Evolutionary conservation across 192 early-diverging fungal species (phyloP).

Genomic region (Umbelopsis vinacea): DNA sequence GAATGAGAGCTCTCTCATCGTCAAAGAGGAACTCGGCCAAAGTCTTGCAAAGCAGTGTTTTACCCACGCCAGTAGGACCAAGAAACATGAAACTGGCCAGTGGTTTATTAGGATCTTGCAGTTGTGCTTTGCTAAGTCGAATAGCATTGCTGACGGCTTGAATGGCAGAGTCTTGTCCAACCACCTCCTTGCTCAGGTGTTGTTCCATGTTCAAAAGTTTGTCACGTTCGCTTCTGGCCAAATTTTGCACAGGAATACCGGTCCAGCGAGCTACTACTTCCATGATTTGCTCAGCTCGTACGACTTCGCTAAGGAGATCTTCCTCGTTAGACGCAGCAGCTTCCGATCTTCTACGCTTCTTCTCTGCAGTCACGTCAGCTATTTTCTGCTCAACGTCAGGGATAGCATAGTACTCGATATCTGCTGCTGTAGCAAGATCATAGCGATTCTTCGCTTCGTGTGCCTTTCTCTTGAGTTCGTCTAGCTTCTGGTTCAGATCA

Average conservation of each 20-base stretch:
- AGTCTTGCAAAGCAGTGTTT: constrained; percentile 78
- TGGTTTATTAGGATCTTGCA: constrained; percentile 73
- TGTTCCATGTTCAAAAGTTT: constrained; percentile 79
- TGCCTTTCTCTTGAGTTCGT: constrained; percentile 85
- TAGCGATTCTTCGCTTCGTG: constrained; percentile 82
- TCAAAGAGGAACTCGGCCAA: constrained; percentile 81
- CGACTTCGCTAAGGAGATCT: constrained; percentile 81
- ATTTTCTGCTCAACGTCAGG: constrained; percentile 87
- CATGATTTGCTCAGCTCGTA: constrained; percentile 90
- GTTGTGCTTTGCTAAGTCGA: constrained; percentile 75
- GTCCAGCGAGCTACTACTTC: constrained; percentile 97
- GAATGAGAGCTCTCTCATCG: constrained; percentile 69
- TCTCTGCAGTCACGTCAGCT: constrained; percentile 67
- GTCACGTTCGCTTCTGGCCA: constrained; percentile 87
- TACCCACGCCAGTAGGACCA: constrained; percentile 85
- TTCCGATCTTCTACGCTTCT: constrained; percentile 61
- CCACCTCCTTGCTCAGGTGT: constrained; percentile 83
- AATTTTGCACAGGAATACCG: constrained; percentile 90
- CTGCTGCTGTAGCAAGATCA: constrained; percentile 87
- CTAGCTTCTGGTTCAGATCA: constrained; percentile 83
- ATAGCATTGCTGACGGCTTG: constrained; percentile 73
- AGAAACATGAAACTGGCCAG: constrained; percentile 83
- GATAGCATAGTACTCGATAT: constrained; percentile 92
- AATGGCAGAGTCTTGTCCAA: constrained; percentile 78
- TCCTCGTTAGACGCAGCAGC: constrained; percentile 49